Evolutionary conservation across 495 filamentous ascomycete genomes (phyloP).

Genomic region (Neurospora pannonica): DNA sequence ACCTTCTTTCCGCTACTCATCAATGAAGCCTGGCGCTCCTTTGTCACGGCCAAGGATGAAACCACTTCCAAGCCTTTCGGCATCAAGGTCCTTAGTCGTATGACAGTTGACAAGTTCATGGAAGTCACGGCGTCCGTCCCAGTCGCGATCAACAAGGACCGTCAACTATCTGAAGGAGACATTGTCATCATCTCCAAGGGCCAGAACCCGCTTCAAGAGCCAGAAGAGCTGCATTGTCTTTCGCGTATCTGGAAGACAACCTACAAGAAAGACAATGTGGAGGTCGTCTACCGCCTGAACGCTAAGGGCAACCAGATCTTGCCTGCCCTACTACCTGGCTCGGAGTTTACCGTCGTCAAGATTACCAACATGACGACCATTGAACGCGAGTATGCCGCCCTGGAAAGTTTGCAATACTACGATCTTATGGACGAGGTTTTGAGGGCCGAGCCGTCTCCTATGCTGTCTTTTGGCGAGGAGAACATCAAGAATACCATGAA

Average conservation of each 20-base stretch:
- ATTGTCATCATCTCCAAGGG: conserved; percentile 75
- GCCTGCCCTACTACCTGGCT: conserved; percentile 44
- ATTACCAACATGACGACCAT: conserved; percentile 82
- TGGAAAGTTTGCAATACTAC: conserved; percentile 86
- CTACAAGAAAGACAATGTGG: conserved; percentile 65
- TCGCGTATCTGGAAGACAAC: conserved; percentile 72
- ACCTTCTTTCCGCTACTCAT: conserved; percentile 87
- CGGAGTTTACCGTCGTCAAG: conserved; percentile 64
- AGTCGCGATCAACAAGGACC: conserved; percentile 57
- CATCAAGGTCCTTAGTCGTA: conserved; percentile 72
- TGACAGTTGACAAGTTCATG: conserved; percentile 84
- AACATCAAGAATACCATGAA: conserved; percentile 54
- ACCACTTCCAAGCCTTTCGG: conserved; percentile 66
- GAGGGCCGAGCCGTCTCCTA: conserved; percentile 75
- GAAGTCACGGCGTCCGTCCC: conserved; percentile 79
- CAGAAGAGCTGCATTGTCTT: conserved; percentile 65
- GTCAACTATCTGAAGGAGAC: conserved; percentile 71
- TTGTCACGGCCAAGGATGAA: conserved; percentile 84
- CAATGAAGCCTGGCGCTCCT: conserved; percentile 91
- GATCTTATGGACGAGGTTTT: conserved; percentile 89
- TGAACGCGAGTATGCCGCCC: conserved; percentile 87
- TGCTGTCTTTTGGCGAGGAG: conserved; percentile 67
- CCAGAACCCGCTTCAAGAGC: conserved; percentile 50
- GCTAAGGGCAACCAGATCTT: conserved; percentile 39
- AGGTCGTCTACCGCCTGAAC: conserved; percentile 77